Evolutionary conservation across 106 monocot species (phyloP), one percentile per base, ranked within the genome.

Genomic region (Dendrobium officinale): DNA sequence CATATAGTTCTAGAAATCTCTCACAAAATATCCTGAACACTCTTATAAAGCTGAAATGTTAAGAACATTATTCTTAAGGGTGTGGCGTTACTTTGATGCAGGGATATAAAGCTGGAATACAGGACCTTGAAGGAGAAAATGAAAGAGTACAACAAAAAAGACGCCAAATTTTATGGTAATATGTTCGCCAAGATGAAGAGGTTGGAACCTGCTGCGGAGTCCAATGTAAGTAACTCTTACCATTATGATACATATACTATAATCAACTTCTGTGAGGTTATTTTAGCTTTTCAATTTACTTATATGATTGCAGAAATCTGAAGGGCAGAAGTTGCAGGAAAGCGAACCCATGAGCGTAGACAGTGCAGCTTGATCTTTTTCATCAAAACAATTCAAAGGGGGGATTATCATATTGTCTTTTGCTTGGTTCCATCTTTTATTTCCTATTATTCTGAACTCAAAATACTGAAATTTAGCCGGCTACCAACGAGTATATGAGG

Each of bases 121-220:
- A 96, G 78, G 81, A 86, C 73, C n/a, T 75, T 96, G 81, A 92
- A 96, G 78, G 96, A 96, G 83, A 96, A 92, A 81, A 79, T 96
- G 82, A 93, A 86, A 55, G 96, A 96, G 83, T 90, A 83, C 42
- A 96, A 96, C 79, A 96, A 93, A 86, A 96, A 83, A 51, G 88
- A 96, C 37, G 93, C 93, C 75, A 91, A 96, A 59, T 96, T 93
- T 42, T 96, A 93, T 54, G 88, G 92, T 41, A 96, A 96, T 76
- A 96, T 96, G 87, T 96, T 96, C 55, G 96, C 96, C 6, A 93
- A 86, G 58, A 79, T 96, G 90, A 89, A 82, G 86, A 93, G 93
- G 55, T 41, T 82, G 27, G 86, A 83, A 16, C 80, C 67, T 3
- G 31, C 67, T 3, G 19, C 27, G 18, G 86, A 85, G 27, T 16